A percentile compares a stretch with the other conserved stretches of the same genome.
phyloP scores from a whole-genome alignment of 2,329 filamentous ascomycete species.

The Hymenoscyphus repandus region DNA sequence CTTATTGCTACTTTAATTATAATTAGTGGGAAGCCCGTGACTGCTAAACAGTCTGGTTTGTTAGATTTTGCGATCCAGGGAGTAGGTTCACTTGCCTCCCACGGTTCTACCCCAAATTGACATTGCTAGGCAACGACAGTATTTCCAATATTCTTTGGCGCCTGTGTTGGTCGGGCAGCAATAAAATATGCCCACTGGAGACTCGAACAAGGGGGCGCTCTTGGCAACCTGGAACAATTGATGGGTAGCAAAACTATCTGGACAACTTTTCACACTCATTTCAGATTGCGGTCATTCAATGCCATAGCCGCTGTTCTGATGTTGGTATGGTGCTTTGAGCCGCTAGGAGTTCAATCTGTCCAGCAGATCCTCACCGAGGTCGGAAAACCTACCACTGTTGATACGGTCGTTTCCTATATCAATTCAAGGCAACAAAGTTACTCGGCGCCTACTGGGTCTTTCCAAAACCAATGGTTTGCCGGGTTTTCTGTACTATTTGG shows the following conservation, averaged over 20 bases:
- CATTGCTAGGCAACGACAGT: conserved; percentile 21
- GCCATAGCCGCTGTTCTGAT: conserved; percentile 23
- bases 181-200: conserved; percentile 25
- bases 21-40: conserved; percentile 14
- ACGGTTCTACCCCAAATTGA: not conserved
- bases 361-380: conserved; percentile 22
- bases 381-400: conserved; percentile 9
- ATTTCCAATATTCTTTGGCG: conserved; percentile 31
- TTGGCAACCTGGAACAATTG: conserved; percentile 28
- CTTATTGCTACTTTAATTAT: conserved; percentile 15
- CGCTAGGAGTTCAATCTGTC: conserved; percentile 29
- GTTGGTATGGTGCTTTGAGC: conserved; percentile 30
- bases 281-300: conserved; percentile 26
- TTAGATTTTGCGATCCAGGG: conserved; percentile 19
- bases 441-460: conserved; percentile 12
- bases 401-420: conserved; percentile 16
- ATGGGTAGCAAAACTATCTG: conserved; percentile 31
- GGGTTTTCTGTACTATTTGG: conserved; percentile 20
- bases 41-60: conserved; percentile 9
- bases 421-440: conserved; percentile 21
- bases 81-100: conserved; percentile 7
- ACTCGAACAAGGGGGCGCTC: conserved; percentile 26
- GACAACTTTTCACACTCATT: conserved; percentile 25
- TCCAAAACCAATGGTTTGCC: conserved; percentile 14
- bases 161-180: conserved; percentile 25